These are phyloP conservation scores for Phytophthora sojae DNA, from an alignment of 352 stramenopile genomes.

Conservation along the genomic window DNA sequence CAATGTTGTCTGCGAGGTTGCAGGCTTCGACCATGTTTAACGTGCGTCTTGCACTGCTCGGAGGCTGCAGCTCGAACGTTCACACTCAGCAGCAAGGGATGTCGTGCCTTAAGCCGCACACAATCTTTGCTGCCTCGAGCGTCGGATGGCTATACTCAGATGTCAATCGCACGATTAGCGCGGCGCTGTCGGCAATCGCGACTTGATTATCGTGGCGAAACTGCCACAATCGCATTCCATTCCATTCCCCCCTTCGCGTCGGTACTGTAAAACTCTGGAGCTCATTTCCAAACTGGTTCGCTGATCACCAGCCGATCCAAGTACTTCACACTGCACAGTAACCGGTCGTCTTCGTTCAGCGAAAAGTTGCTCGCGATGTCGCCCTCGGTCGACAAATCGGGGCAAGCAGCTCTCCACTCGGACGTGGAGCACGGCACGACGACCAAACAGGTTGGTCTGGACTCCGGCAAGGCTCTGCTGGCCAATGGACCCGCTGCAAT, in stretches of 20 bases:
- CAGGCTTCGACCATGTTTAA: too few species aligned
- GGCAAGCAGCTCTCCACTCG: neutral
- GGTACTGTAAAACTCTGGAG: neutral
- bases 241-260: neutral
- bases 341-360: neutral
- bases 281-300: conserved; percentile 7
- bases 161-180: neutral
- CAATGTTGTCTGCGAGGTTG: too few species aligned
- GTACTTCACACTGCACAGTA: too few species aligned
- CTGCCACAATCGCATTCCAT: conserved; percentile 1
- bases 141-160: neutral
- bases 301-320: neutral
- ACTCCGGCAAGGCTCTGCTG: conserved; percentile 39
- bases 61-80: neutral
- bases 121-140: neutral
- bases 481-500: conserved; percentile 46
- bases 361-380: neutral
- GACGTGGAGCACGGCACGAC: conserved; percentile 24
- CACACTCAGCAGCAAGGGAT: neutral
- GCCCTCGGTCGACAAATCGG: neutral
- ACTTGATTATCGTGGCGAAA: neutral
- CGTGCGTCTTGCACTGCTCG: too few species aligned
- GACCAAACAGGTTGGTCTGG: conserved; percentile 30
- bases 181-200: neutral
- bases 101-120: neutral